These are phyloP conservation scores for Arabis hirsuta DNA, from an alignment of 345 rosid genomes.

Conservation along the genomic window DNA sequence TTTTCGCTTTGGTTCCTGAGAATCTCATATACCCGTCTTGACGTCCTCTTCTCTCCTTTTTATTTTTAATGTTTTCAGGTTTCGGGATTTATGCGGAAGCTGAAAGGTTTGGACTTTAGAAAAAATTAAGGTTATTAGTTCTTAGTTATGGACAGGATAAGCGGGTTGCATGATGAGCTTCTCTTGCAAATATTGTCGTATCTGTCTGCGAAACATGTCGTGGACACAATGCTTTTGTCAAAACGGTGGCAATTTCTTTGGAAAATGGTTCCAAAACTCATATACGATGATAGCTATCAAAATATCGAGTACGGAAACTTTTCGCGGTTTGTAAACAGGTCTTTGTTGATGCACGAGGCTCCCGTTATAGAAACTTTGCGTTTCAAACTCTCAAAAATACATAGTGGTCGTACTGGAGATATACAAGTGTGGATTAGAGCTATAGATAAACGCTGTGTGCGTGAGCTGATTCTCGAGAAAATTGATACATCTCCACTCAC, in stretches of 20 bases:
- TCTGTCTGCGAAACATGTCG: slow-evolving; percentile 16
- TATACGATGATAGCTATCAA: neutral
- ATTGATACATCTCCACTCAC: neutral
- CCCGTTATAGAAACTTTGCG: neutral
- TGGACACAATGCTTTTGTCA: slow-evolving; percentile 31
- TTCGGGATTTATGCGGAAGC: too few species aligned
- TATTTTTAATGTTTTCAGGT: too few species aligned
- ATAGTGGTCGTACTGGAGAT: neutral
- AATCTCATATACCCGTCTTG: too few species aligned
- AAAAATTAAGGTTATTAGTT: too few species aligned
- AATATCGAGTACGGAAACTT: neutral
- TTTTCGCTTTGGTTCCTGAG: too few species aligned
- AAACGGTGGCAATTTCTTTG: slow-evolving; percentile 14
- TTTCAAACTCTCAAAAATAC: neutral
- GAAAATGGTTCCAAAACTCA: slow-evolving; percentile 19
- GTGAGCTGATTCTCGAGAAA: neutral
- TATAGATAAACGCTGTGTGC: neutral
- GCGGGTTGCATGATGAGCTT: neutral
- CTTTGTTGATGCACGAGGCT: neutral
- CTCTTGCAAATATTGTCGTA: slow-evolving; percentile 12
- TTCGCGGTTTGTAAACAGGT: neutral
- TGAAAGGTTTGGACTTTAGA: too few species aligned
- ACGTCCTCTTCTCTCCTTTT: too few species aligned
- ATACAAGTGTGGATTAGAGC: neutral
- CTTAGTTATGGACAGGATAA: slow-evolving; percentile 7